Evolutionary conservation across 1,139 yeast genomes (phyloP), one percentile per base, ranked within the genome.

Genomic region (Zygotorulaspora mrakii): DNA sequence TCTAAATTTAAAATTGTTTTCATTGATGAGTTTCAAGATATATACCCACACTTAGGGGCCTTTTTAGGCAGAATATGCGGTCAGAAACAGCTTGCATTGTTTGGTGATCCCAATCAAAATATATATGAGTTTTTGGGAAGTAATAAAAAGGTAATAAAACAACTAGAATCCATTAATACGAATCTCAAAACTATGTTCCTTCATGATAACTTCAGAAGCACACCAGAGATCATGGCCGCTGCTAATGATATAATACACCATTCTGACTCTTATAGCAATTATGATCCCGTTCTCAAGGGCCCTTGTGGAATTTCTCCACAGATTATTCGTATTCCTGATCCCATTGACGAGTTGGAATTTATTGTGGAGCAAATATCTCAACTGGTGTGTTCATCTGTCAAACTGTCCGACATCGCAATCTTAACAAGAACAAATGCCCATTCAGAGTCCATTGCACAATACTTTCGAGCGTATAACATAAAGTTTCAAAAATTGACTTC

Each of bases 11-110:
- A 66, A 34, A 64, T 67, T 3, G 66, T 82, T 0, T 59, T 84
- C 0, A 77, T 83, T 9, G 94, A 84, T 60, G 94, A 84, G 59
- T 80, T 79, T 54, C 94, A 84, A 57, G 94, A 84, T 59, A 69
- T 82, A 61, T 74, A 78, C 47, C 70, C 71, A 0, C 67, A 66
- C n/a, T 65, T 82, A 17, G 55, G 75, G 33, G 65, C 68, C 9
- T 57, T 83, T 4, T 59, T 82, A 3, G 56, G 63, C 32, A 53
- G 59, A 1, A 57, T 81, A 1, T 47, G 67, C 0, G 46, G 45
- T 4, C 49, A 53, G 1, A 71, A 73, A 38, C 87, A 80, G 55
- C 52, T 84, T 11, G 73, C 82, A 0, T 64, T 82, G 16, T 83
- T 87, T 2, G 94, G 94, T 1, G 94, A 84, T 58, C 76, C 79